A percentile compares a stretch with the other conserved stretches of the same genome.
phyloP scores from a whole-genome alignment of 257 asterid species.

The Agastache rugosa region DNA sequence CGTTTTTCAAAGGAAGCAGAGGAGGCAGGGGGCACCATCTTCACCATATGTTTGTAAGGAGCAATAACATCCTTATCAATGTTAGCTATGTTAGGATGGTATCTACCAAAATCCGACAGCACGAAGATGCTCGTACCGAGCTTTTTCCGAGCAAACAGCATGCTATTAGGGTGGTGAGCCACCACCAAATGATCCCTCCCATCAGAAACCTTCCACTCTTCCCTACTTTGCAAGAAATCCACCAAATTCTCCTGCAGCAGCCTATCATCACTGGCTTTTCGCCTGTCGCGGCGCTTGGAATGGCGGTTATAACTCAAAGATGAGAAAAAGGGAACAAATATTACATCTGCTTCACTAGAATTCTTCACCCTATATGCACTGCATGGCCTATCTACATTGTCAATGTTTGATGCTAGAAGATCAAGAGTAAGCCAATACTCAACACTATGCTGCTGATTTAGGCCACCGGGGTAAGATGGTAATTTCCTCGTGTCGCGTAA shows the following conservation, averaged over 20 bases:
- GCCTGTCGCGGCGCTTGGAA: conserved; percentile 52
- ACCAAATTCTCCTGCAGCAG: conserved; percentile 67
- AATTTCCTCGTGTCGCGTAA: conserved; percentile 38
- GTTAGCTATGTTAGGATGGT: conserved; percentile 60
- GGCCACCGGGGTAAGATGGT: conserved; percentile 83
- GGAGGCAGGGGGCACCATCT: conserved; percentile 38
- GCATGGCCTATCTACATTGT: conserved; percentile 60
- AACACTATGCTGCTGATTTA: conserved; percentile 72
- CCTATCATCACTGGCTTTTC: conserved; percentile 46
- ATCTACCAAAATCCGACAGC: conserved; percentile 85
- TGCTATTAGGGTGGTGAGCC: conserved; percentile 86
- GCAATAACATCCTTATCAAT: conserved; percentile 81
- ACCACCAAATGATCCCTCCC: conserved; percentile 79
- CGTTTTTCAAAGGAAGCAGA: conserved; percentile 61
- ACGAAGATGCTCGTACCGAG: conserved; percentile 70
- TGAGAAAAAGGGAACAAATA: conserved; percentile 79
- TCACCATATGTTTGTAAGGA: conserved; percentile 89
- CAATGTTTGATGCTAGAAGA: conserved; percentile 62
- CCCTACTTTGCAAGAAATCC: conserved; percentile 51
- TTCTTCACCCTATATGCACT: conserved; percentile 58
- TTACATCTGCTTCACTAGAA: conserved; percentile 61
- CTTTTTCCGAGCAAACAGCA: conserved; percentile 63
- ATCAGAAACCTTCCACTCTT: conserved; percentile 62
- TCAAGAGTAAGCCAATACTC: conserved; percentile 90
- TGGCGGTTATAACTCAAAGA: conserved; percentile 78